These are phyloP conservation scores for Clonostachys rhizophaga DNA, from an alignment of 2,329 filamentous ascomycete genomes.

Conservation along the genomic window DNA sequence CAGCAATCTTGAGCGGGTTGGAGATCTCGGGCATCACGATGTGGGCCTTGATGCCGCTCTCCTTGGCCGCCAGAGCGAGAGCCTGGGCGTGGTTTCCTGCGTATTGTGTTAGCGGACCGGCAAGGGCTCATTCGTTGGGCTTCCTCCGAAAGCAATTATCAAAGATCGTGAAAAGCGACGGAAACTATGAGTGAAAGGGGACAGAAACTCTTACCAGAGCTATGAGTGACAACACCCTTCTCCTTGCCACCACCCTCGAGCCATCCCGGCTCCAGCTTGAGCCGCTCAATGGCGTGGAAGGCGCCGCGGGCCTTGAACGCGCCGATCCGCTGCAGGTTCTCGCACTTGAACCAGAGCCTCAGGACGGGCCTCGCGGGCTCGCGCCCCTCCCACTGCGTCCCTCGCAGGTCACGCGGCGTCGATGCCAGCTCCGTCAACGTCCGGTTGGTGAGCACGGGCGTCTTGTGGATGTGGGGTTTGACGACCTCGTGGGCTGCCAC, in stretches of 20 bases:
- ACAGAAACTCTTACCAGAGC: constrained; percentile 57
- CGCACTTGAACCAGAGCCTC: constrained; percentile 88
- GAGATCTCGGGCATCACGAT: constrained; percentile 92
- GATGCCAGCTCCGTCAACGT: constrained; percentile 75
- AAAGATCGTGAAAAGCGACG: neutral
- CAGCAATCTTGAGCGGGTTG: constrained; percentile 81
- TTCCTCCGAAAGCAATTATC: neutral
- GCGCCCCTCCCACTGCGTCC: constrained; percentile 51
- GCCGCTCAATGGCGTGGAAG: constrained; percentile 74
- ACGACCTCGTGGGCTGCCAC: constrained; percentile 69
- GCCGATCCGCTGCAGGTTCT: constrained; percentile 86
- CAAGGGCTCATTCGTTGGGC: neutral
- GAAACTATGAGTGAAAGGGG: too few species aligned
- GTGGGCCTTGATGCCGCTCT: constrained; percentile 70
- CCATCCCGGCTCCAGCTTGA: constrained; percentile 59
- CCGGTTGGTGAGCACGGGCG: constrained; percentile 75
- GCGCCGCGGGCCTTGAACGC: constrained; percentile 92
- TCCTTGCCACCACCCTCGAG: constrained; percentile 52
- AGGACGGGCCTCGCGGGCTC: constrained; percentile 60
- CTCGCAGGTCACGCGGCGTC: constrained; percentile 56
- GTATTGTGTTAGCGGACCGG: neutral
- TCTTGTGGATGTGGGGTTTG: constrained; percentile 71
- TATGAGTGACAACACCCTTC: constrained; percentile 84
- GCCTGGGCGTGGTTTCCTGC: constrained; percentile 93
- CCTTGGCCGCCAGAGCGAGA: constrained; percentile 75